Evolutionary conservation across 371 early-diverging fungal species (phyloP).

Genomic region (Rhizomucor pusillus): DNA sequence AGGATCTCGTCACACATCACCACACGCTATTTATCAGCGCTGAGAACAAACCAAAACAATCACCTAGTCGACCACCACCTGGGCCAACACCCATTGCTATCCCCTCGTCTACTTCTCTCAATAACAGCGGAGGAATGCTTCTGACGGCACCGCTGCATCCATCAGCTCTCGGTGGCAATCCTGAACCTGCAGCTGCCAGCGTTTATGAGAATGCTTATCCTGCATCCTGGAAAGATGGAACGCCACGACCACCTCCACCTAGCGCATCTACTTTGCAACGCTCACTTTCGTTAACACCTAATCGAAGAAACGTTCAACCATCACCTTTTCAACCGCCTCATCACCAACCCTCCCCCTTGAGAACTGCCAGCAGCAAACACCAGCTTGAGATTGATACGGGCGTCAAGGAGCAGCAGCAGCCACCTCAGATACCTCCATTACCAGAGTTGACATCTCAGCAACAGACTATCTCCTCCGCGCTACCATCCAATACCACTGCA

Average conservation of each 20-base stretch:
- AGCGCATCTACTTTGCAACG: background rate
- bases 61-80: background rate
- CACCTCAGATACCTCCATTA: background rate
- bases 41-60: conserved; percentile 1
- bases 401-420: too few species aligned
- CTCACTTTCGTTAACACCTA: background rate
- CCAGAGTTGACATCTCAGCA: background rate
- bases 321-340: background rate
- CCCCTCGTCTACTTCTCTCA: background rate
- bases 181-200: background rate
- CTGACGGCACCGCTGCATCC: conserved; percentile 21
- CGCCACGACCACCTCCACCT: background rate
- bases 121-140: conserved; percentile 9
- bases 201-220: background rate
- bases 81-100: background rate
- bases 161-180: background rate
- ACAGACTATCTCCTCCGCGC: background rate
- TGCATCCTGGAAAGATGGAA: background rate
- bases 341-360: background rate
- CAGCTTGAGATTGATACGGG: too few species aligned
- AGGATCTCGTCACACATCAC: conserved; percentile 30
- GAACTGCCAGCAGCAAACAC: background rate
- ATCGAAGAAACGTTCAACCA: background rate
- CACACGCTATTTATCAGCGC: conserved; percentile 23
- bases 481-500: background rate